Evolutionary conservation across 495 filamentous ascomycete species (phyloP).

Genomic region (Thozetella sp.): DNA sequence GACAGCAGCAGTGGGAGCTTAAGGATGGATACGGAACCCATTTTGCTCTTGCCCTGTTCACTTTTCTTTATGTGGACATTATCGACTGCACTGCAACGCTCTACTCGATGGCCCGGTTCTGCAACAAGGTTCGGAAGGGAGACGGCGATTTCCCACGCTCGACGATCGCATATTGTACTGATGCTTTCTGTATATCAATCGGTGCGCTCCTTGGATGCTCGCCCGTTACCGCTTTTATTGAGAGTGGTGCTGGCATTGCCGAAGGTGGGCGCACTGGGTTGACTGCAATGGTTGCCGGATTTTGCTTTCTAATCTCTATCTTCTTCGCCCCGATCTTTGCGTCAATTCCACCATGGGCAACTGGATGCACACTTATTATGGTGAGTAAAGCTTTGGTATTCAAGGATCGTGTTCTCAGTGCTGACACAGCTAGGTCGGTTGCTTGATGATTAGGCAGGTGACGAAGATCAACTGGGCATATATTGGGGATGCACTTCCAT

Average conservation of each 20-base stretch:
- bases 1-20: slow-evolving; percentile 70
- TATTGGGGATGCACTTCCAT: slow-evolving; percentile 72
- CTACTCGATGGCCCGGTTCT: slow-evolving; percentile 84
- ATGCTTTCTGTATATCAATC: slow-evolving; percentile 75
- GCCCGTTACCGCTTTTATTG: slow-evolving; percentile 80
- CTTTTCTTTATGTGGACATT: slow-evolving; percentile 87
- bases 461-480: slow-evolving; percentile 56
- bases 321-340: slow-evolving; percentile 87
- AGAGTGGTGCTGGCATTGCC: slow-evolving; percentile 80
- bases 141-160: slow-evolving; percentile 66
- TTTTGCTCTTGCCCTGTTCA: slow-evolving; percentile 77
- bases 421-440: slow-evolving; percentile 41
- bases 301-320: slow-evolving; percentile 76
- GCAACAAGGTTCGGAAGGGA: slow-evolving; percentile 58
- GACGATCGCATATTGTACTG: slow-evolving; percentile 66
- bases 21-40: slow-evolving; percentile 45
- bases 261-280: slow-evolving; percentile 81
- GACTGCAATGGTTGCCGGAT: slow-evolving; percentile 71
- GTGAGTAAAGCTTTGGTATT: slow-evolving; percentile 37
- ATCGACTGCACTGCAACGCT: slow-evolving; percentile 65
- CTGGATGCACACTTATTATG: slow-evolving; percentile 76
- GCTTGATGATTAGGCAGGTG: slow-evolving; percentile 59
- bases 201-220: slow-evolving; percentile 74
- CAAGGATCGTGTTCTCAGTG: neutral
- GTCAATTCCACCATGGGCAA: slow-evolving; percentile 84